Evolutionary conservation across 2,329 filamentous ascomycete species (phyloP).

Genomic region (Scolecobasidium constrictum): DNA sequence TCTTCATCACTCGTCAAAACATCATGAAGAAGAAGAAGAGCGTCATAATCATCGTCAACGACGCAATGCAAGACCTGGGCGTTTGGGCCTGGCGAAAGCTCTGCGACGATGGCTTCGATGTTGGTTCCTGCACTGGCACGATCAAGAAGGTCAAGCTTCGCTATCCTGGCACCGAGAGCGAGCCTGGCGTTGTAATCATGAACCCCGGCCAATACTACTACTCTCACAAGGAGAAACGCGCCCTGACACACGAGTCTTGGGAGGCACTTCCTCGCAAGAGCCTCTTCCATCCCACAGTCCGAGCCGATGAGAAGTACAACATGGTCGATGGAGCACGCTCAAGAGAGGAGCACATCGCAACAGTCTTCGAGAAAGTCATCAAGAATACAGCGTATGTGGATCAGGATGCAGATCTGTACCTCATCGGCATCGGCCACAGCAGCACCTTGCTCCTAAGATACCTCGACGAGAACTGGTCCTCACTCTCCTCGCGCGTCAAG

Average conservation of each 20-base stretch:
- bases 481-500: slow-evolving; percentile 6
- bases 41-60: slow-evolving; percentile 65
- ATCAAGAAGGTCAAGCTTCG: slow-evolving; percentile 34
- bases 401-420: slow-evolving; percentile 46
- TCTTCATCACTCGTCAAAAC: slow-evolving; percentile 46
- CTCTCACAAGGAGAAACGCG: slow-evolving; percentile 52
- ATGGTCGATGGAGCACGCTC: slow-evolving; percentile 48
- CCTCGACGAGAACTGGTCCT: slow-evolving; percentile 39
- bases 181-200: slow-evolving; percentile 58
- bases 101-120: slow-evolving; percentile 54
- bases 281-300: slow-evolving; percentile 46
- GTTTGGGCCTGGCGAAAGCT: slow-evolving; percentile 60
- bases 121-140: slow-evolving; percentile 60
- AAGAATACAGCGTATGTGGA: slow-evolving; percentile 31
- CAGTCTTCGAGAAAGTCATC: slow-evolving; percentile 56
- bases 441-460: slow-evolving; percentile 48
- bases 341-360: slow-evolving; percentile 50
- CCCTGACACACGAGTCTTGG: slow-evolving; percentile 50
- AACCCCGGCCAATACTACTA: slow-evolving; percentile 72
- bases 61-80: slow-evolving; percentile 61
- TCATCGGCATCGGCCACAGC: slow-evolving; percentile 62
- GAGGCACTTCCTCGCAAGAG: slow-evolving; percentile 49
- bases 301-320: slow-evolving; percentile 47
- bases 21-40: slow-evolving; percentile 48
- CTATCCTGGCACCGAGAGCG: slow-evolving; percentile 14